Base-by-base conservation (phyloP, 148 eudicot genomes). In the Nepenthes gracilis region DNA sequence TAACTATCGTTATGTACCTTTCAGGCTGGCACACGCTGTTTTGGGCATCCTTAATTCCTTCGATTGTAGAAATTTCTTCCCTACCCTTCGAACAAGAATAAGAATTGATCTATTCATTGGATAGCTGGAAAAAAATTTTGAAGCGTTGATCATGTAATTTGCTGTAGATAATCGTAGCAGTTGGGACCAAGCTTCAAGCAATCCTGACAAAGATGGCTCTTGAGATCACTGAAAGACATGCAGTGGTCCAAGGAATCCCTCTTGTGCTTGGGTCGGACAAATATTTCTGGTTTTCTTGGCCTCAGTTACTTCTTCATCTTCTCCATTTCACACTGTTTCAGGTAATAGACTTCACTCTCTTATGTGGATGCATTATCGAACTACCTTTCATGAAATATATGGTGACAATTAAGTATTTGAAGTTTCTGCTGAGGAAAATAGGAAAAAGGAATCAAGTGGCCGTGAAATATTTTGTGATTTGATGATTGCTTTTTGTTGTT, bases 171-270 rank as follows among this genome's bases (percentile, higher is more conserved):
- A 79, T 92, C 67, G 79, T 92, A 62, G 94, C 90, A 49, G 93
- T 92, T 61, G 96, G 98, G 64, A 85, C 98, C 54, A 88, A 92
- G 78, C 88, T 92, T 72, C 98, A 88, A 71, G 80, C 88, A 45
- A 75, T 92, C 55, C 65, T 85, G 71, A 81, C 88, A 54, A 75
- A 52, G 57, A 92, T 92, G 98, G 98, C 98, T 35, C 58, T 88
- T 64, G 85, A 92, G 59, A 88, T 85, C 77, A 80, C 80, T 14
- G 88, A 88, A n/a, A 81, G 85, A 54, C 94, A 88, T 64, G 78
- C 88, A 63, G 96, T 92, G n/a, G 78, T 88, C 64, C 90, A 85
- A 73, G 98, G 98, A 12, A 92, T 88, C 37, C 98, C 98, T 43
- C 88, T 88, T 37, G 94, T 92, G 55, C 82, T 83, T 81, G 94